Conservation (phyloP, 2,329 filamentous ascomycete species). For the Neonectria ditissima region DNA sequence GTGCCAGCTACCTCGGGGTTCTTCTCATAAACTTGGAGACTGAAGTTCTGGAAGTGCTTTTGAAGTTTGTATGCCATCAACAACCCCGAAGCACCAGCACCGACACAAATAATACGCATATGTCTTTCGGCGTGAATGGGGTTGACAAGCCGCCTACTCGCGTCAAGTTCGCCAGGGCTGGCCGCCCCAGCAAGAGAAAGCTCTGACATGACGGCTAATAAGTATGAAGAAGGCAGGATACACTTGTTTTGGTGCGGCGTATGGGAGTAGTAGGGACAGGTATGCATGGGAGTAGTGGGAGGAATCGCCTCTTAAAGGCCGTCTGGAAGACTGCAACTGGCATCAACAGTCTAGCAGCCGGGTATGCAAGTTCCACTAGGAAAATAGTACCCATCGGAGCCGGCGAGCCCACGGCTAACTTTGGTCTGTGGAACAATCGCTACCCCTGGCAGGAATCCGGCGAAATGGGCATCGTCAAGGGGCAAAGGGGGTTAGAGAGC, state of each 20-base stretch:
- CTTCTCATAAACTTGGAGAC: conserved; percentile 63
- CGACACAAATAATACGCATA: conserved; percentile 34
- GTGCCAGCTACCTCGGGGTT: conserved; percentile 67
- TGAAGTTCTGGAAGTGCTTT: conserved; percentile 27
- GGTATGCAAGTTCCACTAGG: conserved; percentile 17
- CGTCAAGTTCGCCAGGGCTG: conserved; percentile 31
- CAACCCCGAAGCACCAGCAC: conserved; percentile 29
- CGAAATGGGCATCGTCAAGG: background rate
- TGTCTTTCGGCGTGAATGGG: conserved; percentile 40
- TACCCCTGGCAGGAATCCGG: background rate
- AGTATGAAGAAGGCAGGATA: background rate
- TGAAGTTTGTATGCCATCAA: conserved; percentile 31
- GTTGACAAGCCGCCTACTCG: conserved; percentile 29
- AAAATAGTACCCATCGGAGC: conserved; percentile 16
- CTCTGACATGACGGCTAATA: conserved; percentile 25
- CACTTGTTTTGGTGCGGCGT: background rate
- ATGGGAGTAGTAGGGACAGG: background rate
- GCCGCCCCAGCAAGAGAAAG: conserved; percentile 27
- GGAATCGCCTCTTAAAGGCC: conserved; percentile 1
- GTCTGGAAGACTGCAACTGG: background rate
- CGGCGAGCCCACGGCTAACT: conserved; percentile 26
- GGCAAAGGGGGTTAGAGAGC: background rate
- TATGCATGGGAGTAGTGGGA: background rate
- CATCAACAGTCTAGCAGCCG: background rate
- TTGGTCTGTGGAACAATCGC: background rate